Conservation (phyloP, 306 rosid species). For the Cicer cuneatum region DNA sequence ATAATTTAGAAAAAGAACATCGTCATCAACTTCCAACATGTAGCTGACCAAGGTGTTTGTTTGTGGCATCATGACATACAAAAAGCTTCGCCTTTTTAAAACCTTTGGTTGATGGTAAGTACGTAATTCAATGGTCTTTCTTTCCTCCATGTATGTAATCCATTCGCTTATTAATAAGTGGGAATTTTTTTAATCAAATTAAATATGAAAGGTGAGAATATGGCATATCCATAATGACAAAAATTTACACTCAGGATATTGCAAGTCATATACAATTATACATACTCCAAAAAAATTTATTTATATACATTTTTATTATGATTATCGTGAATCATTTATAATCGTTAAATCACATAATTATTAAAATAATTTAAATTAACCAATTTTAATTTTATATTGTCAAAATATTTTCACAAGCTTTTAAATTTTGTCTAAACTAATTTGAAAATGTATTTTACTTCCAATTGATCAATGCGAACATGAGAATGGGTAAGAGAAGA, state of each 20-base stretch:
- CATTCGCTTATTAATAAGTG: not conserved
- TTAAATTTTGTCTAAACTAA: too few relatives aligned
- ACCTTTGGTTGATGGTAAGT: not conserved
- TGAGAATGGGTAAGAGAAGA: too few relatives aligned
- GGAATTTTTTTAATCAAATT: not conserved
- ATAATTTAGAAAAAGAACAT: slow-evolving; percentile 28
- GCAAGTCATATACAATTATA: not conserved
- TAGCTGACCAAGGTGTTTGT: not conserved
- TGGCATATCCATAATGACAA: not conserved
- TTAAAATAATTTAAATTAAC: too few relatives aligned
- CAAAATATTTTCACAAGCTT: too few relatives aligned
- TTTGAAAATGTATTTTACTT: too few relatives aligned
- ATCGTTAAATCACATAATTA: too few relatives aligned
- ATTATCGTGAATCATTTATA: too few relatives aligned
- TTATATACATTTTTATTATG: too few relatives aligned
- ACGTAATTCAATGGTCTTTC: not conserved
- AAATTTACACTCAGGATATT: not conserved
- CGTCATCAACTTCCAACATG: not conserved
- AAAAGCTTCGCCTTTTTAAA: not conserved
- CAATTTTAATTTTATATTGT: too few relatives aligned
- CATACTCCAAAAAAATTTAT: too few relatives aligned
- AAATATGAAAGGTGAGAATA: not conserved
- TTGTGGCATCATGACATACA: slow-evolving; percentile 37
- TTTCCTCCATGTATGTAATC: not conserved
- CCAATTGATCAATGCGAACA: too few relatives aligned